A percentile compares a stretch with the other conserved stretches of the same genome.
Conservation (phyloP, 306 rosid species). For the Corylus americana region DNA sequence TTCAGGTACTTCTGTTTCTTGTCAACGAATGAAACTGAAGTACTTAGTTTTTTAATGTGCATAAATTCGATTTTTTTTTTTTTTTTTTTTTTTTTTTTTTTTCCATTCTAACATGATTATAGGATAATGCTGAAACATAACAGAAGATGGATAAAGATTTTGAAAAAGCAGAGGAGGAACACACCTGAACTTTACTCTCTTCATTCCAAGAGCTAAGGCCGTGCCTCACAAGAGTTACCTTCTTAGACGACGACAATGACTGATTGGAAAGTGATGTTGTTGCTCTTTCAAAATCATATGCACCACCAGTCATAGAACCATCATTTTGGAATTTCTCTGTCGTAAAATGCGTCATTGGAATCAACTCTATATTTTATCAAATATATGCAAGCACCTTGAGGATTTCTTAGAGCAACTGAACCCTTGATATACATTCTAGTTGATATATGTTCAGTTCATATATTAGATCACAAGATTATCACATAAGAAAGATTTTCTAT, state of each 20-base stretch:
- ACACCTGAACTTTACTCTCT: too few relatives aligned
- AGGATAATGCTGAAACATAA: too few relatives aligned
- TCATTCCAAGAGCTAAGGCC: conserved; percentile 52
- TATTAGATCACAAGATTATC: background rate
- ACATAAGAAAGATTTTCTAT: background rate
- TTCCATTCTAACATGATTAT: too few relatives aligned
- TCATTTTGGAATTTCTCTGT: conserved; percentile 45
- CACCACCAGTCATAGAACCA: conserved; percentile 60
- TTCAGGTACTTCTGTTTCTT: background rate
- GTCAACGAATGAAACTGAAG: background rate
- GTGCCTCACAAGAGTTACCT: conserved; percentile 64
- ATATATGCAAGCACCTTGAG: background rate
- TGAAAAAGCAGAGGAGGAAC: too few relatives aligned
- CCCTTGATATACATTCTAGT: background rate
- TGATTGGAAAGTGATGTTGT: conserved; percentile 56
- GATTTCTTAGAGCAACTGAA: background rate
- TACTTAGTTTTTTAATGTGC: background rate
- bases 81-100: too few relatives aligned
- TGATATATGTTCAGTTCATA: background rate
- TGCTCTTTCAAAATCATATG: conserved; percentile 63
- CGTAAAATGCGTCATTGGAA: conserved; percentile 6
- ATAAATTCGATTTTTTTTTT: background rate
- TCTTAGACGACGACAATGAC: conserved; percentile 59
- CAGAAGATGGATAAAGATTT: too few relatives aligned
- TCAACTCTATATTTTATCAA: background rate